Percentiles rank a stretch among this genome's conserved stretches.
These are phyloP conservation scores for Cutaneotrichosporon spelunceum DNA, from an alignment of 1,284 basidiomycete genomes.

Conservation along the genomic window DNA sequence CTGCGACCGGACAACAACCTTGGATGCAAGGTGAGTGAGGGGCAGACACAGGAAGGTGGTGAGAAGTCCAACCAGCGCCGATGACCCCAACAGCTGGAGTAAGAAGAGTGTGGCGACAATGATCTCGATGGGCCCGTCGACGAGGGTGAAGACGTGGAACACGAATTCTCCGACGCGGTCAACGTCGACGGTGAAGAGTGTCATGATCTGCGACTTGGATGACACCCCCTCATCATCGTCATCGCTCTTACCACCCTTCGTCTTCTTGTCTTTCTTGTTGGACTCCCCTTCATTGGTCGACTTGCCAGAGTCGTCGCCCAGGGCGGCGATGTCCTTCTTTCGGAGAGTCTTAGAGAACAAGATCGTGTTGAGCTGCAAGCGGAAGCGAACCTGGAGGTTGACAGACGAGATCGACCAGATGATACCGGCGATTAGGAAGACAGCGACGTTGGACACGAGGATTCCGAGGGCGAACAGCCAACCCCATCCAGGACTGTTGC, in stretches of 20 bases:
- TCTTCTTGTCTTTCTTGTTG: constrained; percentile 38
- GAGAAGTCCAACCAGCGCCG: constrained; percentile 70
- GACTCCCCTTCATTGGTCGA: constrained; percentile 37
- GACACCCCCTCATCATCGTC: constrained; percentile 72
- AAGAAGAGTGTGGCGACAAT: constrained; percentile 71
- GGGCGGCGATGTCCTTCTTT: constrained; percentile 71
- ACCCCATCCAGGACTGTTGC: constrained; percentile 53
- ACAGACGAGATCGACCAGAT: constrained; percentile 49
- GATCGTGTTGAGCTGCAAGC: constrained; percentile 77
- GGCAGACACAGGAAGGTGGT: constrained; percentile 80
- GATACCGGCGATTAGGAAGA: constrained; percentile 54
- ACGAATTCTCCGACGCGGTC: constrained; percentile 81
- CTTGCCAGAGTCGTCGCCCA: constrained; percentile 31
- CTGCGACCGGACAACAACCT: constrained; percentile 75
- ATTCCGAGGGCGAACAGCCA: constrained; percentile 58
- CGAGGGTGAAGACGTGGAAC: constrained; percentile 59
- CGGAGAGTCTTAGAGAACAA: constrained; percentile 85
- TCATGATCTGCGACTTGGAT: constrained; percentile 82
- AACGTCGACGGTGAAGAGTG: constrained; percentile 71
- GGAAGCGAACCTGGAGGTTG: constrained; percentile 56
- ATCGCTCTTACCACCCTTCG: constrained; percentile 36
- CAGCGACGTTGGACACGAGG: constrained; percentile 62
- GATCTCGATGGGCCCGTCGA: constrained; percentile 84
- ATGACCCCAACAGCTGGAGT: constrained; percentile 70
- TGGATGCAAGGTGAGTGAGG: constrained; percentile 80